Base-by-base conservation (phyloP, 192 early-diverging fungal species). In the Coemansia pectinata region DNA sequence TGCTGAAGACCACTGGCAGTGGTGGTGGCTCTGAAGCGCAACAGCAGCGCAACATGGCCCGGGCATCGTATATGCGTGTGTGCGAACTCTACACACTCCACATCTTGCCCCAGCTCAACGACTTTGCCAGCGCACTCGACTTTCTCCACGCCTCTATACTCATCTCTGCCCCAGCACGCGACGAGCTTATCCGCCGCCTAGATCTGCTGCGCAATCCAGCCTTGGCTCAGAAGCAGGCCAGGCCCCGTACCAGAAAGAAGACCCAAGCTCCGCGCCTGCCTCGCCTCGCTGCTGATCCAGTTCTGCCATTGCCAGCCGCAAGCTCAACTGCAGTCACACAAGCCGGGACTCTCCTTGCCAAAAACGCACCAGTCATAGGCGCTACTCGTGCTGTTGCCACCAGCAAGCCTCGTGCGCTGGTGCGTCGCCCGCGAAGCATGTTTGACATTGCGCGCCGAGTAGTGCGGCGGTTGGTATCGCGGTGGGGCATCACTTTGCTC, bases 41-140 rank as follows among this genome's bases (percentile, higher is more conserved):
- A 34, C 75, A 70, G 47, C 75, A 68, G 60, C 65, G 59, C 17
- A 77, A 59, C 33, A 76, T 77, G 74, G 76, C 64, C 15, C 66
- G 69, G 72, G 80, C 81, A 7, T 83, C 81, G 41, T 83, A 83
- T 25, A 29, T 78, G 61, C 81, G 81, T 2, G 81, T 83, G 38
- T 78, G 76, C 63, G 81, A 83, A 65, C 73, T 83, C 41, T 83
- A 78, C 52, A 74, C 68, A 34, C 70, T 83, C 48, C 81, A 83
- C 44, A 75, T 83, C 3, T 59, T 83, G 63, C 81, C 81, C 14
- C 81, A 78, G 69, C 64, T 77, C 39, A 63, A 55, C 48, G 81
- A 83, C 48, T 65, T 83, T 59, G 17, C 45, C 10, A 75, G 72
- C 58, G 76, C 81, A 1, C 70, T 75, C 44, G 77, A 71, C 23